Percentiles rank a stretch among this genome's conserved stretches.
Conservation (phyloP, 1,139 yeast species). For the Taphrina wiesneri region DNA sequence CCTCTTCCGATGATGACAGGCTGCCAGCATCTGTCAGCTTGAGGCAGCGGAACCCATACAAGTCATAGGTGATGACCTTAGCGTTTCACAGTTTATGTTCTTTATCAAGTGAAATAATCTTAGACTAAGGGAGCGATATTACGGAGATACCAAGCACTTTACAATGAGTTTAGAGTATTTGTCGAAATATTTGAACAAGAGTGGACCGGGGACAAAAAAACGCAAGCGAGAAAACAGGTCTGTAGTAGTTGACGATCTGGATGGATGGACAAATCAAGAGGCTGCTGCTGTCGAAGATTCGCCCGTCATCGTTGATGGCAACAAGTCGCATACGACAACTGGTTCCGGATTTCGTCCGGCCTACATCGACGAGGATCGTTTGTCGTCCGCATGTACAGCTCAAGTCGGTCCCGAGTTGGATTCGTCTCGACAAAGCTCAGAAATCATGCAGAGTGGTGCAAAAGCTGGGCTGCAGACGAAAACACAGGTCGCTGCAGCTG, state of each 20-base stretch:
- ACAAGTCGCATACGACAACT: not conserved
- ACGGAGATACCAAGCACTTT: too few species aligned
- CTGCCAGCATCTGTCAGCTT: too few species aligned
- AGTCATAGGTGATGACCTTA: too few species aligned
- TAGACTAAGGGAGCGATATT: too few species aligned
- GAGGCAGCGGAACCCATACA: too few species aligned
- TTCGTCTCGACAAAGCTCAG: slow-evolving; percentile 30
- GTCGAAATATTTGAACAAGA: slow-evolving; percentile 48
- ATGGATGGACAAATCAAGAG: slow-evolving; percentile 39
- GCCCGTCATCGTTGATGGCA: slow-evolving; percentile 13
- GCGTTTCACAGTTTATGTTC: too few species aligned
- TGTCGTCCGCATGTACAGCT: not conserved
- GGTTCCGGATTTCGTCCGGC: slow-evolving; percentile 19
- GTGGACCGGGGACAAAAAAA: slow-evolving; percentile 43
- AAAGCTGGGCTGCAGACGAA: slow-evolving; percentile 54
- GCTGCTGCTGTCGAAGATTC: slow-evolving; percentile 36
- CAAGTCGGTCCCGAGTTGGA: slow-evolving; percentile 32
- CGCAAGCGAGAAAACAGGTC: slow-evolving; percentile 41
- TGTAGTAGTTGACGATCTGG: slow-evolving; percentile 42
- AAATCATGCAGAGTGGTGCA: slow-evolving; percentile 49
- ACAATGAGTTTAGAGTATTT: slow-evolving; percentile 20
- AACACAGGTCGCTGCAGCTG: slow-evolving; percentile 47
- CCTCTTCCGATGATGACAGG: too few species aligned
- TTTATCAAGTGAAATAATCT: too few species aligned
- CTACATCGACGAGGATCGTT: slow-evolving; percentile 1